Base-by-base conservation (phyloP, 768 basidiomycete genomes). In the Udeniomyces megalosporus region DNA sequence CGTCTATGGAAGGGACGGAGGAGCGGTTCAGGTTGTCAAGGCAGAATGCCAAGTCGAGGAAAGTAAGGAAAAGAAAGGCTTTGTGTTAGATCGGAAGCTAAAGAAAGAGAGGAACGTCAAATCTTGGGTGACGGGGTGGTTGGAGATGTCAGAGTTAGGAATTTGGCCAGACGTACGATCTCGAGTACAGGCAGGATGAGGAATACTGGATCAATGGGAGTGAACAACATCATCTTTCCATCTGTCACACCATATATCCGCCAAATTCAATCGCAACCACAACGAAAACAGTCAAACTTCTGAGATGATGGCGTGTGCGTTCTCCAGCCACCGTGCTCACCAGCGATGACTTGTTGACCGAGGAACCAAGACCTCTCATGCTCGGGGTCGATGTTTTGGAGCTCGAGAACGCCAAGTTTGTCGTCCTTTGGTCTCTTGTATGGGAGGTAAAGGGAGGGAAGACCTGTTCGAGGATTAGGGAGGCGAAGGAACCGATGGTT, bases 401-500 rank as follows among this genome's bases (percentile, higher is more conserved):
- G 22, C 49, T 63, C 62, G 1, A 58, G 54, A 0, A 63, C 38
- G 2, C 48, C 54, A 6, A 29, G 26, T 8, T 49, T 35, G 6
- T 49, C 58, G 24, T 60, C 58, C 10, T 32, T 35, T 22, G 48
- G 11, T 26, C 58, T 4, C 14, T 44, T n/a, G 32, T 60, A 60
- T 5, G 61, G 54, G 35, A 63, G 55, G 44, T 58, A 63, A 32
- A 63, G 34, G 0, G 56, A 32, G 5, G 62, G 56, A 7, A 63
- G 56, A 22, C 62, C 62, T 14, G 55, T 63, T 24, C 48, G 47
- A 12, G 62, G 56, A 34, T 63, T 57, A 3, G 62, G 62, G n/a
- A 63, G 62, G 24, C 62, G 62, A 12, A 49, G 38, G 38, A 63
- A 56, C 26, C 57, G 62, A 26, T 55, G 53, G 35, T 22, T 11